Evolutionary conservation across 2,329 filamentous ascomycete species (phyloP).

Genomic region (Clathrospora elynae): DNA sequence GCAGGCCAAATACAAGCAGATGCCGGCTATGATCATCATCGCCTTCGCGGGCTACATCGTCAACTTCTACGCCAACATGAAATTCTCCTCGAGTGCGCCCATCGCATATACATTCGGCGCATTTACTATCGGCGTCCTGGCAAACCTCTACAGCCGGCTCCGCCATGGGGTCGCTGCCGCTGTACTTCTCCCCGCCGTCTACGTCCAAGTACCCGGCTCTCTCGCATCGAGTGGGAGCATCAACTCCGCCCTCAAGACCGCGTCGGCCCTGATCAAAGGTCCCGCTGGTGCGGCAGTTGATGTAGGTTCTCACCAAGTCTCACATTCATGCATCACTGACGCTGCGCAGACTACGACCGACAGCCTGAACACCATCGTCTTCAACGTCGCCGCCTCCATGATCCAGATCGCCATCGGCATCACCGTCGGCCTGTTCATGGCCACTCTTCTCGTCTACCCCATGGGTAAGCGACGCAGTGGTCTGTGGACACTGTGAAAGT

Average conservation of each 20-base stretch:
- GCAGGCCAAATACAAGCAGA: slow-evolving; percentile 78
- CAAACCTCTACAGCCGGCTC: slow-evolving; percentile 75
- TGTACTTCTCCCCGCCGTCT: slow-evolving; percentile 40
- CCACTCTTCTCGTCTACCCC: slow-evolving; percentile 56
- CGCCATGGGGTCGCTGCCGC: slow-evolving; percentile 57
- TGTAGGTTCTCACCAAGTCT: slow-evolving; percentile 18
- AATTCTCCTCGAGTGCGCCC: slow-evolving; percentile 70
- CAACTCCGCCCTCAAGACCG: slow-evolving; percentile 35
- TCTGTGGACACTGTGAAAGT: slow-evolving; percentile 41
- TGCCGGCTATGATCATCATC: slow-evolving; percentile 75
- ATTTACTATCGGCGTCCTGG: slow-evolving; percentile 73
- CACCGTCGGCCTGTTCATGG: slow-evolving; percentile 57
- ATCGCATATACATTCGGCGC: slow-evolving; percentile 78
- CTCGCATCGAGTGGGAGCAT: slow-evolving; percentile 40
- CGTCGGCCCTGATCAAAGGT: slow-evolving; percentile 34
- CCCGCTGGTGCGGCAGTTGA: slow-evolving; percentile 16
- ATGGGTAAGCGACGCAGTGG: slow-evolving; percentile 54
- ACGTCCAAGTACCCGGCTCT: slow-evolving; percentile 43
- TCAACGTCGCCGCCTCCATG: slow-evolving; percentile 55
- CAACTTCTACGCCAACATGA: slow-evolving; percentile 72
- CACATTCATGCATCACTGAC: slow-evolving; percentile 4
- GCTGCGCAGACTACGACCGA: slow-evolving; percentile 23
- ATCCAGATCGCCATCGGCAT: slow-evolving; percentile 59
- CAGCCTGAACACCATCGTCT: slow-evolving; percentile 34
- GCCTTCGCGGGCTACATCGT: slow-evolving; percentile 73